These are phyloP conservation scores for Saitozyma sp. DNA, from an alignment of 768 basidiomycete genomes.

Conservation along the genomic window DNA sequence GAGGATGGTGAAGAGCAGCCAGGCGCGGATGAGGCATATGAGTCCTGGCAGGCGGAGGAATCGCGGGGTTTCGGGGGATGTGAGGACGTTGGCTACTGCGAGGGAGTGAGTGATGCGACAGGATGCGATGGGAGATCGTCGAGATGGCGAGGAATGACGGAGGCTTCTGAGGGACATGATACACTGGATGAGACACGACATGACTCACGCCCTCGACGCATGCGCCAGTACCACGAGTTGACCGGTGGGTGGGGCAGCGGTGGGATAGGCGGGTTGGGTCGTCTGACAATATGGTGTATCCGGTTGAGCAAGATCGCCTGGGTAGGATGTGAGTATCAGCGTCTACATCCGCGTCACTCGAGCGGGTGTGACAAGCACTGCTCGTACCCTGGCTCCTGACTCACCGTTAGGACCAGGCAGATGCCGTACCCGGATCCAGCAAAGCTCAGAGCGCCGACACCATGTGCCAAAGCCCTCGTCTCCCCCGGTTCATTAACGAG, in stretches of 20 bases:
- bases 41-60: constrained; percentile 42
- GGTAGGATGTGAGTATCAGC: constrained; percentile 5
- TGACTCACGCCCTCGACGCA: constrained; percentile 5
- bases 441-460: constrained; percentile 44
- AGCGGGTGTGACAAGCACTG: not conserved
- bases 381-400: constrained; percentile 1
- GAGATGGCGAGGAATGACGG: too few species aligned
- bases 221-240: constrained; percentile 15
- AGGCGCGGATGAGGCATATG: constrained; percentile 31
- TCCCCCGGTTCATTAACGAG: constrained; percentile 40
- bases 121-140: too few species aligned
- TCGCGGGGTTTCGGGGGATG: constrained; percentile 21
- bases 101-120: too few species aligned
- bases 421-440: constrained; percentile 46
- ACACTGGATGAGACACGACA: too few species aligned
- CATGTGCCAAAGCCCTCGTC: constrained; percentile 38
- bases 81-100: constrained; percentile 19
- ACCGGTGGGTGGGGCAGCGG: constrained; percentile 31
- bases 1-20: constrained; percentile 39
- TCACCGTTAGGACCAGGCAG: constrained; percentile 44
- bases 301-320: constrained; percentile 46
- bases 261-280: constrained; percentile 34
- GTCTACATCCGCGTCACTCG: not conserved
- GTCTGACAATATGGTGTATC: constrained; percentile 45
- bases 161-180: too few species aligned